Base-by-base conservation (phyloP, 1,284 basidiomycete genomes). In the Testicularia cyperi region DNA sequence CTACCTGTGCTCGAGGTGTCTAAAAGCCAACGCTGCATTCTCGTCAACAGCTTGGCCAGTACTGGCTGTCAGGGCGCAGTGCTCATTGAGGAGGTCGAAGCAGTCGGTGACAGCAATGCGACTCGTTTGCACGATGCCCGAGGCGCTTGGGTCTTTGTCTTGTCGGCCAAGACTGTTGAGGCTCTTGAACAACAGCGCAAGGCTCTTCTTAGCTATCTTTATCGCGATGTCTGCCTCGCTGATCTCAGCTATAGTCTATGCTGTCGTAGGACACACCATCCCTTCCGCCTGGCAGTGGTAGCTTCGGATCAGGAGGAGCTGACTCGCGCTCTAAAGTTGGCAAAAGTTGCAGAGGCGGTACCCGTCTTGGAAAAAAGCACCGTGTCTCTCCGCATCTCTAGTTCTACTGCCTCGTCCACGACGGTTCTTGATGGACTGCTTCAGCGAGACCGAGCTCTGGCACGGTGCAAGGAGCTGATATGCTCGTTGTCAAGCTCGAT, bases 241-340 rank as follows among this genome's bases (percentile, higher is more conserved):
- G 56, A 65, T 23, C 32, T 65, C 35, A 62, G 57, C 42, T 51
- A 54, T 26, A 57, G 48, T 6, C 45, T 65, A 14, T 30, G 49
- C 12, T 56, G 52, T 24, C 44, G 63, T 14, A 38, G 63, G 18
- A 51, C 51, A 13, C 45, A 57, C 21, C 48, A 57, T 33, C 43
- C 58, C 1, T 62, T 51, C 41, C 53, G 62, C 3, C 31, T 65
- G 10, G 30, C 37, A 21, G 47, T 60, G 4, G 35, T 53, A 2
- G 63, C 63, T 9, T 41, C 53, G 3, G 51, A 38, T 2, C 36
- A 45, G 13, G 52, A 54, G n/a, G 63, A 65, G 25, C 45, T 65
- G 10, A 35, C 46, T 13, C 40, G 39, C 4, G 28, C 20, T 23
- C 49, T 65, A 5, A 46, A 35, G 12, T 18, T 31, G 5, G 37